Percentiles rank a stretch among this genome's conserved stretches.
phyloP scores from a whole-genome alignment of 306 rosid species.

The Vigna radiata region DNA sequence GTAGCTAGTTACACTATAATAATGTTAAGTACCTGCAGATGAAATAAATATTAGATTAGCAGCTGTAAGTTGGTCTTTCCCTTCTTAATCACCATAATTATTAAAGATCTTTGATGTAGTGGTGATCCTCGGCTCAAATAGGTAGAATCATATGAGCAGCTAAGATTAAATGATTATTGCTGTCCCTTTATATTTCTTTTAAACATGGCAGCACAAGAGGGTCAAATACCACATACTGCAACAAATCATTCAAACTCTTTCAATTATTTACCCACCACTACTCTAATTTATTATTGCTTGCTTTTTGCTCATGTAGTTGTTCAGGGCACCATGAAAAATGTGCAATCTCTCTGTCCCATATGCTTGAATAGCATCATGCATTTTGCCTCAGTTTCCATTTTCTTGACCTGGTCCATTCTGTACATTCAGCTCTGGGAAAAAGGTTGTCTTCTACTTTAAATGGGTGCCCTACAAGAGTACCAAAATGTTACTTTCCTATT shows the following conservation, averaged over 20 bases:
- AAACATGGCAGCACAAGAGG: conserved; percentile 36
- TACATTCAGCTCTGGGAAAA: conserved; percentile 20
- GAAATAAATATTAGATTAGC: conserved; percentile 23
- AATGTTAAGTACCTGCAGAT: conserved; percentile 24
- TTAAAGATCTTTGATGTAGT: conserved; percentile 38
- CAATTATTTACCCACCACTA: conserved; percentile 47
- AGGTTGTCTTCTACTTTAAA: conserved; percentile 42
- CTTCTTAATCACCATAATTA: conserved; percentile 40
- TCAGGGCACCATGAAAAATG: conserved; percentile 46
- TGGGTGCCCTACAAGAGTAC: conserved; percentile 43
- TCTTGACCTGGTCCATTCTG: conserved; percentile 23
- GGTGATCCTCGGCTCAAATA: conserved; percentile 43
- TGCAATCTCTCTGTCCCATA: conserved; percentile 48
- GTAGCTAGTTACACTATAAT: conserved; percentile 7
- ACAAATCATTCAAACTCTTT: conserved; percentile 42
- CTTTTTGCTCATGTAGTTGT: conserved; percentile 26
- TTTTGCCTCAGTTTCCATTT: conserved; percentile 30
- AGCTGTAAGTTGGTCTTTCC: conserved; percentile 40
- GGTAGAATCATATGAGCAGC: conserved; percentile 45
- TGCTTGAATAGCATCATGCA: conserved; percentile 38
- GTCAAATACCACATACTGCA: conserved; percentile 32
- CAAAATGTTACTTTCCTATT: conserved; percentile 39
- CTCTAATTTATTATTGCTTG: conserved; percentile 38
- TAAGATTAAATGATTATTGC: conserved; percentile 39
- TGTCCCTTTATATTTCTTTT: not conserved